A percentile compares a stretch with the other conserved stretches of the same genome.
These are phyloP conservation scores for Torulaspora pretoriensis DNA, from an alignment of 1,139 yeast genomes.

Conservation along the genomic window DNA sequence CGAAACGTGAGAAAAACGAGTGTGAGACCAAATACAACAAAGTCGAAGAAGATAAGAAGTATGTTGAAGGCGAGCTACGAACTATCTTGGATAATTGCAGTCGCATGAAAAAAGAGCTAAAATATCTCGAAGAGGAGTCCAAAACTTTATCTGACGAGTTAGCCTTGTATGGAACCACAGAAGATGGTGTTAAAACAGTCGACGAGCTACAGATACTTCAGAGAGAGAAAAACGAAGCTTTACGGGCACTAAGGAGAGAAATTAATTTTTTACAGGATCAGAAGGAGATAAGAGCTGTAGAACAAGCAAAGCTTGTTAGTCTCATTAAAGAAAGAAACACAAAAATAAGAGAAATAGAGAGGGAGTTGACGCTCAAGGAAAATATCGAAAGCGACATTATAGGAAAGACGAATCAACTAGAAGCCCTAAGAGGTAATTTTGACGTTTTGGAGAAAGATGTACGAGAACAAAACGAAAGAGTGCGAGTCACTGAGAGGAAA, in stretches of 20 bases:
- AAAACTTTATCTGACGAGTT: slow-evolving; percentile 40
- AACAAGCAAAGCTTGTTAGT: slow-evolving; percentile 48
- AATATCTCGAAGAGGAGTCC: slow-evolving; percentile 41
- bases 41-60: slow-evolving; percentile 21
- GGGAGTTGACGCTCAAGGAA: slow-evolving; percentile 43
- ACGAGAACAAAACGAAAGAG: slow-evolving; percentile 37
- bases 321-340: slow-evolving; percentile 55
- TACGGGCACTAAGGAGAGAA: slow-evolving; percentile 46
- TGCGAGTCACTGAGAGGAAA: slow-evolving; percentile 5
- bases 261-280: slow-evolving; percentile 45
- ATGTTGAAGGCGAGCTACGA: slow-evolving; percentile 23
- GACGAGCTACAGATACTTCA: slow-evolving; percentile 54
- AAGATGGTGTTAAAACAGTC: slow-evolving; percentile 31
- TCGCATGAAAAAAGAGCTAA: slow-evolving; percentile 24
- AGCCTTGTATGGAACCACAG: slow-evolving; percentile 19
- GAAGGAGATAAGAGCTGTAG: slow-evolving; percentile 48
- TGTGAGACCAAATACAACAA: slow-evolving; percentile 16
- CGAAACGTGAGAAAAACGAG: slow-evolving; percentile 29
- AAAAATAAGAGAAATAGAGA: slow-evolving; percentile 53
- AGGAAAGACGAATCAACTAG: slow-evolving; percentile 42
- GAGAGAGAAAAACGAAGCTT: slow-evolving; percentile 41
- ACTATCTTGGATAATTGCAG: slow-evolving; percentile 26
- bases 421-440: slow-evolving; percentile 44
- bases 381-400: slow-evolving; percentile 37
- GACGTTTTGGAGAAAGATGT: slow-evolving; percentile 50